Evolutionary conservation across 2,329 filamentous ascomycete genomes (phyloP).

Genomic region (Chrysosporium keratinophilum): DNA sequence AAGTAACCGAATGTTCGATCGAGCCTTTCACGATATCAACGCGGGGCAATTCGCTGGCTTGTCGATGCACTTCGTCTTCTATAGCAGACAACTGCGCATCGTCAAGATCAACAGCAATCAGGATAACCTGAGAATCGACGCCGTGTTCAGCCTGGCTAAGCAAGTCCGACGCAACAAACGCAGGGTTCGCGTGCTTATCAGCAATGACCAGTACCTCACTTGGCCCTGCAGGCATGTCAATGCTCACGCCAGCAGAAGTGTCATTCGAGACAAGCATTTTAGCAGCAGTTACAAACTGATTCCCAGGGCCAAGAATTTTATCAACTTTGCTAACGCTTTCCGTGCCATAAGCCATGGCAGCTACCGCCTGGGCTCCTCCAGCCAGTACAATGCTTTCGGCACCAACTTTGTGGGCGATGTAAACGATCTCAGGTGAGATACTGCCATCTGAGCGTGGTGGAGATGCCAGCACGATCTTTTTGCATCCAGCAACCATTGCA

Average conservation of each 20-base stretch:
- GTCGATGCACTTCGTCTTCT: slow-evolving; percentile 79
- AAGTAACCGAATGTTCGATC: slow-evolving; percentile 83
- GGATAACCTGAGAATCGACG: slow-evolving; percentile 86
- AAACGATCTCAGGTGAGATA: slow-evolving; percentile 93
- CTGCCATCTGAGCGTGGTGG: slow-evolving; percentile 82
- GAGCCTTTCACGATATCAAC: slow-evolving; percentile 87
- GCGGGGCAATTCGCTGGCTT: slow-evolving; percentile 76
- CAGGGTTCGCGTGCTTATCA: slow-evolving; percentile 76
- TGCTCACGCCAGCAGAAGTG: slow-evolving; percentile 86
- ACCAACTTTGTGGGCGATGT: slow-evolving; percentile 91
- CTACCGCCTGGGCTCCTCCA: slow-evolving; percentile 88
- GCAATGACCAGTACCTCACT: slow-evolving; percentile 95
- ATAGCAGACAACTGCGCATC: slow-evolving; percentile 68
- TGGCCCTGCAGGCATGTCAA: slow-evolving; percentile 96
- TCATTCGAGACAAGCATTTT: slow-evolving; percentile 99
- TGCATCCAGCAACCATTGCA: slow-evolving; percentile 92
- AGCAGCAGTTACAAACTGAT: slow-evolving; percentile 95
- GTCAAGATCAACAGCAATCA: slow-evolving; percentile 70
- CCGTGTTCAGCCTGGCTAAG: slow-evolving; percentile 95
- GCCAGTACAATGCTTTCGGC: slow-evolving; percentile 93
- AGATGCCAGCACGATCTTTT: slow-evolving; percentile 86
- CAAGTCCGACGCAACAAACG: slow-evolving; percentile 89
- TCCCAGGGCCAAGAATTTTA: slow-evolving; percentile 95
- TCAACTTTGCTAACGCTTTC: slow-evolving; percentile 92
- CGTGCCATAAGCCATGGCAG: slow-evolving; percentile 94